Base-by-base conservation (phyloP, 2,329 filamentous ascomycete species). In the Ophiocordyceps australis region DNA sequence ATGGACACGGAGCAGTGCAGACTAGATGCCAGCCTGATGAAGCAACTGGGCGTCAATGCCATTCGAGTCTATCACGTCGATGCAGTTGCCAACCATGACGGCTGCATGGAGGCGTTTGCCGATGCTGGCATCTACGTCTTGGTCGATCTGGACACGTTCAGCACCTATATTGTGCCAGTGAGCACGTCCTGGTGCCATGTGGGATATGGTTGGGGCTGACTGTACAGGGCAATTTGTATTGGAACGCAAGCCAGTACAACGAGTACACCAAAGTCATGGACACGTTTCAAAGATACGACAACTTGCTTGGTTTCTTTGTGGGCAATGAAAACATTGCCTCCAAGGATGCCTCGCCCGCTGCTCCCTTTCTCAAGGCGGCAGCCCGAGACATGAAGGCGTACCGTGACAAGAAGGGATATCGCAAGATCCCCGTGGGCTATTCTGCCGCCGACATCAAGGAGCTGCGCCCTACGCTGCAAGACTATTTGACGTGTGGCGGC, bases 1-100 rank as follows among this genome's bases (percentile, higher is more conserved):
- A 54, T 79, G 37, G 66, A 89, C 45, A 63, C 65, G 21, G 66
- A 66, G 24, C 83, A 92, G 55, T 91, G 81, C 56, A 49, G 62
- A 38, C 68, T 71, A 37, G 83, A 93, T 54, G 74, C 74, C 22
- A 46, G 56, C 11, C 60, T 85, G 42, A 91, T 92, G 78, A 65
- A 79, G 47, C 68, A 72, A 12, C 58, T 93, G 28, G 81, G 80
- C 33, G 69, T 77, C 45, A 92, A 92, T 47, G 64, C 76, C 17
- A 82, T 92, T 41, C 79, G 83, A 30, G 77, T 89, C 30, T 93
- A 93, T 50, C 81, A 92, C 43, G 80, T 93, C 32, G 74, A 91
- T 39, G 55, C 78, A 3, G 47, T 52, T 3, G 68, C 55, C 17
- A 57, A 86, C 45, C 85, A 93, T 49, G 60, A 66, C 30, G 74